Conservation (phyloP, 2,329 filamentous ascomycete species). For the Cadophora malorum region DNA sequence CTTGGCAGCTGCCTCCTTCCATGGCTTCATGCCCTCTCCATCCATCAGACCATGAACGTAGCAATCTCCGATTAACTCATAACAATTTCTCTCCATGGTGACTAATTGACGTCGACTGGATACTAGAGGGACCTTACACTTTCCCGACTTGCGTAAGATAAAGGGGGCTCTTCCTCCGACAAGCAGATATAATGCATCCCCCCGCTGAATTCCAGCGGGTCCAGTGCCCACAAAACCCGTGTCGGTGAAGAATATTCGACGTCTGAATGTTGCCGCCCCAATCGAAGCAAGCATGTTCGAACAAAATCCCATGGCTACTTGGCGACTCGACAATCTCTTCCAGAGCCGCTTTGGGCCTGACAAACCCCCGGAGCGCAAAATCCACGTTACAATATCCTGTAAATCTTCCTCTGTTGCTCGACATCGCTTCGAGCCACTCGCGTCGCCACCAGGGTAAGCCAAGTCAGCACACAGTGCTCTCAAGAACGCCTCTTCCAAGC, state of each 20-base stretch:
- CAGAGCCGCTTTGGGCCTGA: not conserved
- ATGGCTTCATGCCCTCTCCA: conserved; percentile 7
- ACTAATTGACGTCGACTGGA: not conserved
- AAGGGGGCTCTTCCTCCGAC: conserved; percentile 20
- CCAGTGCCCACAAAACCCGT: conserved; percentile 25
- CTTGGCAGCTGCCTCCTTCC: not conserved
- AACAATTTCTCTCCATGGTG: not conserved
- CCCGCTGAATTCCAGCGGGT: not conserved
- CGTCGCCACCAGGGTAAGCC: not conserved
- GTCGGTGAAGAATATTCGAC: conserved; percentile 27
- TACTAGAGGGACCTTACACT: not conserved
- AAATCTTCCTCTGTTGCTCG: not conserved
- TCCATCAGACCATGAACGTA: conserved; percentile 20
- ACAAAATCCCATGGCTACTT: not conserved
- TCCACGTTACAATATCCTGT: not conserved
- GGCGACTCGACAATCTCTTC: not conserved
- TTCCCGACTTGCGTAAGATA: conserved; percentile 15
- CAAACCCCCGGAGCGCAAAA: not conserved
- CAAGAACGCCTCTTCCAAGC: not conserved
- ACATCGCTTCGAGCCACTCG: not conserved
- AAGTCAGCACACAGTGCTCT: not conserved
- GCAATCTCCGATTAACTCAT: conserved; percentile 13
- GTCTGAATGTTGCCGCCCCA: conserved; percentile 8
- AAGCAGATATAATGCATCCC: conserved; percentile 20
- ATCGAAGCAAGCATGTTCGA: not conserved